A percentile compares a stretch with the other conserved stretches of the same genome.
Conservation (phyloP, 1,284 basidiomycete species). For the Moesziomyces sp. region DNA sequence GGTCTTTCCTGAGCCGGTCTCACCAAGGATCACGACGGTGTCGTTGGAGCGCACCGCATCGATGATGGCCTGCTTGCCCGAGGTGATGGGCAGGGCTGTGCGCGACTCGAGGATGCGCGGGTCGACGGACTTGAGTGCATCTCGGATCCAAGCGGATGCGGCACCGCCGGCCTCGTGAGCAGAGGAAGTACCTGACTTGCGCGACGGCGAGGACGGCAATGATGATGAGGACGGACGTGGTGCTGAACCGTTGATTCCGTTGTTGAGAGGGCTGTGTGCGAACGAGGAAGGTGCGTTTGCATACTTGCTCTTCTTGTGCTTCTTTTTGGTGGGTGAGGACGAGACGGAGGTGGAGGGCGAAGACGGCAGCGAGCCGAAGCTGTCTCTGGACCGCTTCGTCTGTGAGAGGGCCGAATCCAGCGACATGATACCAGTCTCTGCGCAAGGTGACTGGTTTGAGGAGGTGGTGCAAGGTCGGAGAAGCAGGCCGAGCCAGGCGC, state of each 20-base stretch:
- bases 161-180: conserved; percentile 6
- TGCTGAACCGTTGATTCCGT: not conserved
- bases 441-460: not conserved
- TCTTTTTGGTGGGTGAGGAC: conserved; percentile 27
- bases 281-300: conserved; percentile 34
- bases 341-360: conserved; percentile 22
- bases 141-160: conserved; percentile 21
- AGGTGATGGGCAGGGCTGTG: conserved; percentile 55
- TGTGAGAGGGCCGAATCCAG: conserved; percentile 4
- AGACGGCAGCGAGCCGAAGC: conserved; percentile 5
- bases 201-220: conserved; percentile 10
- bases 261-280: not conserved
- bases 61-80: conserved; percentile 50
- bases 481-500: not conserved
- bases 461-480: not conserved
- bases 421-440: conserved; percentile 6
- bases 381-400: conserved; percentile 19
- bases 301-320: conserved; percentile 49
- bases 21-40: conserved; percentile 90
- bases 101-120: conserved; percentile 42
- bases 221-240: conserved; percentile 1
- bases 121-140: conserved; percentile 36
- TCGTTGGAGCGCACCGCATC: conserved; percentile 74
- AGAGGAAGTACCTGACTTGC: conserved; percentile 5
- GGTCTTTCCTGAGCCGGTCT: conserved; percentile 98